These are phyloP conservation scores for Pleodorina starrii DNA, from an alignment of 139 green algal species.

Conservation along the genomic window DNA sequence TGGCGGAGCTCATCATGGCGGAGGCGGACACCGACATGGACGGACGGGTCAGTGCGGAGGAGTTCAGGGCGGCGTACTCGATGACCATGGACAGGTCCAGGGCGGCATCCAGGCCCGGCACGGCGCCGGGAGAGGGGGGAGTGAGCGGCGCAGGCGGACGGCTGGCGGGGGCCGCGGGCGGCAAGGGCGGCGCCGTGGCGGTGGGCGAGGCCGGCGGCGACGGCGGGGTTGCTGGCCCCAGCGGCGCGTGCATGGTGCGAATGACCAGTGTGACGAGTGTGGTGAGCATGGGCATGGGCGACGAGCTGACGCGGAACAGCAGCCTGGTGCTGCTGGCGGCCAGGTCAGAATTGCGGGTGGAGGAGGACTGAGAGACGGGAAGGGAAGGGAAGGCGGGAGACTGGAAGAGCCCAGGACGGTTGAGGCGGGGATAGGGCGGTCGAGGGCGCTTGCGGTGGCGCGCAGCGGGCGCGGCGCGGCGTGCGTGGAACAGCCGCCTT, in stretches of 20 bases:
- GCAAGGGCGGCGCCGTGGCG: too few relatives aligned
- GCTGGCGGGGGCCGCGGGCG: neutral
- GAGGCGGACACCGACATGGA: conserved; percentile 30
- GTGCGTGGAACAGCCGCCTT: too few relatives aligned
- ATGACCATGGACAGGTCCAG: conserved; percentile 1
- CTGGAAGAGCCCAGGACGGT: too few relatives aligned
- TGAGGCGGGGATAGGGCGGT: too few relatives aligned
- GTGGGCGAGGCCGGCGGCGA: neutral
- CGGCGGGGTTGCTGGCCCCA: neutral
- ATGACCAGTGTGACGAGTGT: conserved; percentile 27
- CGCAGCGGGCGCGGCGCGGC: too few relatives aligned
- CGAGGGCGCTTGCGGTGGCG: too few relatives aligned
- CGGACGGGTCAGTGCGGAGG: neutral
- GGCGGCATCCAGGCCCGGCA: neutral
- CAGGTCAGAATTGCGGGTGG: neutral
- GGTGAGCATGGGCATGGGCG: conserved; percentile 10
- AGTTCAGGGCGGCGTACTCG: conserved; percentile 21
- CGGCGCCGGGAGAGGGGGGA: neutral
- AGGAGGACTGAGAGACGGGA: too few relatives aligned
- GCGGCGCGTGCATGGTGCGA: conserved; percentile 9
- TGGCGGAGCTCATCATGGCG: conserved; percentile 21
- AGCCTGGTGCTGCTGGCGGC: neutral
- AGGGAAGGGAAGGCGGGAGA: too few relatives aligned
- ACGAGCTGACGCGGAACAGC: neutral
- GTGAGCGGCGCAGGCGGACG: neutral